Evolutionary conservation across 2,329 filamentous ascomycete species (phyloP), one percentile per base, ranked within the genome.

Genomic region (Fusarium ramigenum): DNA sequence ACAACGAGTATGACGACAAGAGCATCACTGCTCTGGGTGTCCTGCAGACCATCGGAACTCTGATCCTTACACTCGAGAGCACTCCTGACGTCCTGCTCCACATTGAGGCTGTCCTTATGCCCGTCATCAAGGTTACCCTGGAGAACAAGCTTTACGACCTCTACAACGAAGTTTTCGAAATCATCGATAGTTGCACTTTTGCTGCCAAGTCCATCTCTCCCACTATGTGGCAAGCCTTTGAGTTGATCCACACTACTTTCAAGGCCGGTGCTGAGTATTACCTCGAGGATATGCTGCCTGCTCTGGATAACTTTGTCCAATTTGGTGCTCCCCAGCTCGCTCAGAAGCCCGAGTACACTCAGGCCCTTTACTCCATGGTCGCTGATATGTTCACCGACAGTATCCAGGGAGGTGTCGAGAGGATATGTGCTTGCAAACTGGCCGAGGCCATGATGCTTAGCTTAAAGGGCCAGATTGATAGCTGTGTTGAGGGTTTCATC

Each of bases 171-270:
- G 91, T 98, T 9, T 99, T 99, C 77, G 96, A 99, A 84, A 99
- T 99, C 78, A 97, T 99, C 77, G 96, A 99, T 82, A 98, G 95
- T 87, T 99, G 96, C 87, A 99, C 96, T 12, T 99, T 98, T 81
- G 94, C 96, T 16, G 96, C 96, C 70, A 99, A 98, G 87, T 90
- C 90, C 66, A 98, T 99, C 76, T 98, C 96, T 2, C 91, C 93
- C 15, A 97, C 94, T 46, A 99, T 99, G 96, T 99, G 96, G 96
- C 92, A 96, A 83, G 96, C 96, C 5, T 99, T 99, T 81, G 95
- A 97, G 84, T 89, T 98, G 49, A 97, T 99, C 72, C 96, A 98
- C 84, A 91, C 93, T 74, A 98, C 96, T 2, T 99, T 99, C 87
- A 98, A 98, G 85, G 93, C 94, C 66, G 96, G 96, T 44, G 96